A percentile compares a stretch with the other conserved stretches of the same genome.
These are phyloP conservation scores for Plasmodium reichenowi DNA, from an alignment of 169 alveolate species.

Conservation along the genomic window DNA sequence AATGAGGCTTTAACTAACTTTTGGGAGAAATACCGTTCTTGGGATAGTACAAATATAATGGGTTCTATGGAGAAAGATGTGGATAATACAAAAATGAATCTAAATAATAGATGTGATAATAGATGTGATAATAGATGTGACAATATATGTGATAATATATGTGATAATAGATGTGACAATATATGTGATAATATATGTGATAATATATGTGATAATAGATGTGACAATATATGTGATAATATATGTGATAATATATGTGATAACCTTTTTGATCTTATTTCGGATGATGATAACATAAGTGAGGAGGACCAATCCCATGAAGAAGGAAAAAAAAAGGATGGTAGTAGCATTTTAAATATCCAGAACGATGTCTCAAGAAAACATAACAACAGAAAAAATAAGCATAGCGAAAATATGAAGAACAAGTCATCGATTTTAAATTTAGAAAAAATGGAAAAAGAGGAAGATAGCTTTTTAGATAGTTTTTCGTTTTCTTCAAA, in stretches of 20 bases:
- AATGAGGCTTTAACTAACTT: not conserved
- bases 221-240: not conserved
- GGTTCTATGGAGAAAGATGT: not conserved
- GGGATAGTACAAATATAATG: too few relatives aligned
- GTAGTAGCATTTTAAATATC: not conserved
- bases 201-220: too few relatives aligned
- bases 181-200: not conserved
- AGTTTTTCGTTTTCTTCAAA: constrained; percentile 44
- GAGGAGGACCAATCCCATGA: not conserved
- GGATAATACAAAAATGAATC: not conserved
- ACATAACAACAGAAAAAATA: not conserved
- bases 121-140: not conserved
- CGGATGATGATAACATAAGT: not conserved
- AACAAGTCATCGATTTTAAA: not conserved
- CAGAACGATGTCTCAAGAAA: not conserved
- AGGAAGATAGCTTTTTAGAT: constrained; percentile 13
- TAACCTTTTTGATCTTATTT: not conserved
- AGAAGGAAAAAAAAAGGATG: not conserved
- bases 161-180: not conserved
- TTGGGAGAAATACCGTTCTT: too few relatives aligned
- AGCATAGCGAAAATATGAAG: not conserved
- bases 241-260: not conserved
- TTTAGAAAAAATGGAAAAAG: not conserved
- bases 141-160: not conserved
- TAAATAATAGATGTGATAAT: not conserved